Base-by-base conservation (phyloP, 164 flowering plant genomes). In the Liquidambar formosana region DNA sequence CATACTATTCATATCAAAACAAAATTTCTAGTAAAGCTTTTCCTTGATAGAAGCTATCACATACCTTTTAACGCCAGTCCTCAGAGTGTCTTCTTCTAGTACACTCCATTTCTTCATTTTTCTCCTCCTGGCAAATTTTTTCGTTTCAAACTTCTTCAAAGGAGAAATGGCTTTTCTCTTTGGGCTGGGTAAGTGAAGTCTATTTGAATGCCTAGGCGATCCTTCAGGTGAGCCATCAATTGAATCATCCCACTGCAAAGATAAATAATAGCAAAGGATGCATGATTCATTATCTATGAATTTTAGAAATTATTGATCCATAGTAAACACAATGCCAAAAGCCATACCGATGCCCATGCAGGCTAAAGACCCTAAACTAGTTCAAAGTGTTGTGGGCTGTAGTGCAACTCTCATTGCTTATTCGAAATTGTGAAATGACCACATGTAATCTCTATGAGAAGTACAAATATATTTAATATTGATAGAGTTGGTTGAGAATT, bases 1-100 rank as follows among this genome's bases (percentile, higher is more conserved):
- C 5, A 6, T 49, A 49, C n/a, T 49, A 1, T 49, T 49, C 15
- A 43, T 13, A n/a, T 49, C n/a, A n/a, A 49, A 49, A 49, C 53
- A 49, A 49, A 49, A 49, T 49, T 49, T 49, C 53, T 49, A 15
- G 53, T 49, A 49, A 15, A 15, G n/a, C n/a, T 49, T 15, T n/a
- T 49, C 53, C n/a, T 15, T 26, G 22, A 10, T 38, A 27, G 21
- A 15, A 52, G 45, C 11, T 21, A 2, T 69, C 14, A 25, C 86
- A 61, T 83, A 91, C 94, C 78, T 80, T 60, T 81, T 27, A 14
- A 90, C 94, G 14, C 81, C 94, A 38, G 69, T 65, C 69, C 89
- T 79, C 72, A 92, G 61, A 1, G 91, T 79, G 68, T 92, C 93
- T 79, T 92, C 96, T 71, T 92, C 97, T 57, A 64, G 10, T 25